Evolutionary conservation across 805 yeast genomes (phyloP).

Genomic region (Yarrowia sp.): DNA sequence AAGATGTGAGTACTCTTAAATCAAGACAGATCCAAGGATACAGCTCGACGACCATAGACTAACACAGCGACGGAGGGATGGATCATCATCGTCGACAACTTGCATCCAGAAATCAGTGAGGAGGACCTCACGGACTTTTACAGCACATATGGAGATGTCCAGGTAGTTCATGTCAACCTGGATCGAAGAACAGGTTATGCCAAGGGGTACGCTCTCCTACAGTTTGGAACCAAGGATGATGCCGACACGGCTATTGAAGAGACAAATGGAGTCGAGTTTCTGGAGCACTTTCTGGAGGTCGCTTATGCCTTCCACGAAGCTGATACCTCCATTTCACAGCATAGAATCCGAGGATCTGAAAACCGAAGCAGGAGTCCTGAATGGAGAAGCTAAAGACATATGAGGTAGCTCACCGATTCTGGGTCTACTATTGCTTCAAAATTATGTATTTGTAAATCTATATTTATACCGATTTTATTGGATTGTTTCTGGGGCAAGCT

Average conservation of each 20-base stretch:
- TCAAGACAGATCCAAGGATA: not conserved
- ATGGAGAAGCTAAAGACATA: not conserved
- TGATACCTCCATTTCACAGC: constrained; percentile 6
- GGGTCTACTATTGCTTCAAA: not conserved
- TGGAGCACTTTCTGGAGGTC: constrained; percentile 38
- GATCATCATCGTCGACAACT: constrained; percentile 41
- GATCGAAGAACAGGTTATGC: constrained; percentile 46
- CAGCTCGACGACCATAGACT: not conserved
- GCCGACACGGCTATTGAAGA: constrained; percentile 39
- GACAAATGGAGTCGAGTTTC: constrained; percentile 37
- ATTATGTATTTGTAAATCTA: not conserved
- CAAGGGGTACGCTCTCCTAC: constrained; percentile 44
- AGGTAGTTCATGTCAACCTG: constrained; percentile 42
- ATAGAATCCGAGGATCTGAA: not conserved
- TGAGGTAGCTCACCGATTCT: not conserved
- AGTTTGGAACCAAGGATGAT: constrained; percentile 38
- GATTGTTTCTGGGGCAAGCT: not conserved
- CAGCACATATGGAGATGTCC: constrained; percentile 43
- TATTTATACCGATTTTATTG: not conserved
- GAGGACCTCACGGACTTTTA: constrained; percentile 45
- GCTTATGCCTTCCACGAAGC: constrained; percentile 42
- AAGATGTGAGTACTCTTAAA: not conserved
- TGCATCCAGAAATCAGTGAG: constrained; percentile 48
- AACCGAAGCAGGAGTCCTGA: constrained; percentile 22
- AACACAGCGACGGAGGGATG: constrained; percentile 45